Conservation (phyloP, 2,329 filamentous ascomycete genomes). For the Neodidymelliopsis sp. region DNA sequence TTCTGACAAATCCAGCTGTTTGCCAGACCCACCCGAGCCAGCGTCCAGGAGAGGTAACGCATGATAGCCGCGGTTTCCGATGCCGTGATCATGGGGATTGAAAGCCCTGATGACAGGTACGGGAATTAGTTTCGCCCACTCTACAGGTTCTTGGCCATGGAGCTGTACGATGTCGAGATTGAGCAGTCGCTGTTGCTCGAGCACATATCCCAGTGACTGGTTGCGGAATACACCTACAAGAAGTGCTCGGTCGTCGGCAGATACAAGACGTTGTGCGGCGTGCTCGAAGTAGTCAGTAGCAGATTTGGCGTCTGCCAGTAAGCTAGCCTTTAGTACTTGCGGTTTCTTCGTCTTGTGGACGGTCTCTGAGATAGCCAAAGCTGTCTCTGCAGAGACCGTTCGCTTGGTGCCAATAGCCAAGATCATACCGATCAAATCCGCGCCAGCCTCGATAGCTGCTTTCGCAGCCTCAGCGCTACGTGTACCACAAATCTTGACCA, state of each 20-base stretch:
- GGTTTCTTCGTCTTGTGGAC: conserved; percentile 67
- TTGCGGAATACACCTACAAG: conserved; percentile 95
- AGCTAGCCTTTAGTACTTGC: conserved; percentile 24
- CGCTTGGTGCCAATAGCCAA: conserved; percentile 83
- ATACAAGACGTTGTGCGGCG: conserved; percentile 55
- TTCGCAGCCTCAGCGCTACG: conserved; percentile 80
- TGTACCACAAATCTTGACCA: conserved; percentile 97
- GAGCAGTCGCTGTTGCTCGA: conserved; percentile 78
- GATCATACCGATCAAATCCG: conserved; percentile 93
- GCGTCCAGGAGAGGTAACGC: conserved; percentile 85
- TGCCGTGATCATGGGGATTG: conserved; percentile 74
- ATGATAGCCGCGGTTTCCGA: conserved; percentile 81
- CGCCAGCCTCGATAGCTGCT: conserved; percentile 82
- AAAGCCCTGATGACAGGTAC: conserved; percentile 92
- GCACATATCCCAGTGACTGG: conserved; percentile 82
- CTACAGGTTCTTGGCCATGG: conserved; percentile 88
- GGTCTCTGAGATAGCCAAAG: conserved; percentile 78
- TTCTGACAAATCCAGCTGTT: conserved; percentile 74
- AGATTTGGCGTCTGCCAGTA: conserved; percentile 39
- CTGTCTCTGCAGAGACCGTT: conserved; percentile 79
- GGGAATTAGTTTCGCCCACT: conserved; percentile 89
- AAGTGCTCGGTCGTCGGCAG: conserved; percentile 68
- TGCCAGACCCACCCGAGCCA: conserved; percentile 80
- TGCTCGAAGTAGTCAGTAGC: conserved; percentile 77
- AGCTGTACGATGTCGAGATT: conserved; percentile 89